Conservation (phyloP, 2,329 filamentous ascomycete genomes). For the Coniella vitis region DNA sequence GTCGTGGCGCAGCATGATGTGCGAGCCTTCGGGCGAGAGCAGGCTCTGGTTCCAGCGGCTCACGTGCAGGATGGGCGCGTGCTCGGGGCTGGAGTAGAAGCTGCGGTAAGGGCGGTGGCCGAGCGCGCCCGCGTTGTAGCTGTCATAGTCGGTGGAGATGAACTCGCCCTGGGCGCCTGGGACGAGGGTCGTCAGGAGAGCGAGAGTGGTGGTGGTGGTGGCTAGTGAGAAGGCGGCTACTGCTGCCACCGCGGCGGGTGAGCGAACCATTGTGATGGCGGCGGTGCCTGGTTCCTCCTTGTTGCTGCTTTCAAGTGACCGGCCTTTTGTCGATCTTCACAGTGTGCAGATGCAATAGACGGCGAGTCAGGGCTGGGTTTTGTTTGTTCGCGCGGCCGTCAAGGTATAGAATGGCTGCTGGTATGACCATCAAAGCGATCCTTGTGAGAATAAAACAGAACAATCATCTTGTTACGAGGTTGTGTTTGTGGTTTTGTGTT, state of each 20-base stretch:
- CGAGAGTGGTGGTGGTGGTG: background rate
- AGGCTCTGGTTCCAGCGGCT: conserved; percentile 17
- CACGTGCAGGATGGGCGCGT: conserved; percentile 17
- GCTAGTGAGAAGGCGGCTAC: background rate
- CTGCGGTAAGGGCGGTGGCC: conserved; percentile 16
- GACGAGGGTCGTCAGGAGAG: background rate
- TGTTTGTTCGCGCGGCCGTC: too few relatives aligned
- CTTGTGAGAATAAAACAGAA: too few relatives aligned
- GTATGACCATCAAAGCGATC: too few relatives aligned
- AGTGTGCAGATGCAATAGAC: too few relatives aligned
- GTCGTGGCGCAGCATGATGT: conserved; percentile 20
- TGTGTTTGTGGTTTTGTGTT: too few relatives aligned
- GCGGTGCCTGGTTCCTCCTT: too few relatives aligned
- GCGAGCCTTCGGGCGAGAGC: conserved; percentile 17
- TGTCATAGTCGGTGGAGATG: conserved; percentile 16
- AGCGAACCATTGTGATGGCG: background rate
- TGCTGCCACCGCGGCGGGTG: background rate
- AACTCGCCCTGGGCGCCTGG: conserved; percentile 1
- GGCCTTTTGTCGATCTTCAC: too few relatives aligned
- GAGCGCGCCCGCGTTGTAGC: conserved; percentile 17
- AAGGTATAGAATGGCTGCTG: too few relatives aligned
- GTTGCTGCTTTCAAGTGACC: too few relatives aligned
- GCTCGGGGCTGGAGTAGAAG: conserved; percentile 16
- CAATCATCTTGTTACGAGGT: too few relatives aligned
- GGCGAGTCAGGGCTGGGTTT: too few relatives aligned